These are phyloP conservation scores for Coffea eugenioides DNA, from an alignment of 257 asterid genomes.

Conservation along the genomic window DNA sequence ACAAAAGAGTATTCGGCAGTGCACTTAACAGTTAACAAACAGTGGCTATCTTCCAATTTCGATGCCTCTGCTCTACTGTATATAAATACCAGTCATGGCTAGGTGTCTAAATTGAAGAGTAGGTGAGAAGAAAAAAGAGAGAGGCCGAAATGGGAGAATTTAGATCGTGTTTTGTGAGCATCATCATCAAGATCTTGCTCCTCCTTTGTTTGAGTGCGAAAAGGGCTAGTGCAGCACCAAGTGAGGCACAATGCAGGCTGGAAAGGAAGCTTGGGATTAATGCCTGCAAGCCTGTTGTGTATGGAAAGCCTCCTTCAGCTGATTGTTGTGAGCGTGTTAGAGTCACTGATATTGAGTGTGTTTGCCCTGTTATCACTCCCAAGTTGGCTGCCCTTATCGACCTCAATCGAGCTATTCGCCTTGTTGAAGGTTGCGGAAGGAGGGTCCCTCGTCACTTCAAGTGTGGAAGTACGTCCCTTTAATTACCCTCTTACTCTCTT, in stretches of 20 bases:
- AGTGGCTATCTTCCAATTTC: too few relatives aligned
- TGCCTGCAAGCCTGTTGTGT: conserved; percentile 27
- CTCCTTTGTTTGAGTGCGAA: background rate
- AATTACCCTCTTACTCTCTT: background rate
- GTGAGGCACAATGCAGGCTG: conserved; percentile 12
- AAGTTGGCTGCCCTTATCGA: conserved; percentile 26
- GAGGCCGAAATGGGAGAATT: background rate
- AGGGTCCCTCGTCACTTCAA: conserved; percentile 33
- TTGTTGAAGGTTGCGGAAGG: conserved; percentile 30
- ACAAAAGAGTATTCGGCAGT: background rate
- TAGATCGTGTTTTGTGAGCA: background rate
- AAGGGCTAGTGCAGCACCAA: background rate
- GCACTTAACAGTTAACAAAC: too few relatives aligned
- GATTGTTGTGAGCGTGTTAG: conserved; percentile 22
- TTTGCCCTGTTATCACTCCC: conserved; percentile 25
- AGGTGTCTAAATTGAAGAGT: too few relatives aligned
- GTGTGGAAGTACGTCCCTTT: conserved; percentile 30
- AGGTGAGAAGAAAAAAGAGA: background rate
- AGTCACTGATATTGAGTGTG: conserved; percentile 18
- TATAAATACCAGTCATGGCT: background rate
- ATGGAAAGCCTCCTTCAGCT: conserved; percentile 24
- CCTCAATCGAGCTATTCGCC: conserved; percentile 15
- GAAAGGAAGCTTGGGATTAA: conserved; percentile 13
- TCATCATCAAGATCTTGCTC: background rate
- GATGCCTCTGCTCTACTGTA: background rate